Percentiles rank a stretch among this genome's conserved stretches.
phyloP scores from a whole-genome alignment of 2,329 filamentous ascomycete genomes.

The Fusarium sp. region DNA sequence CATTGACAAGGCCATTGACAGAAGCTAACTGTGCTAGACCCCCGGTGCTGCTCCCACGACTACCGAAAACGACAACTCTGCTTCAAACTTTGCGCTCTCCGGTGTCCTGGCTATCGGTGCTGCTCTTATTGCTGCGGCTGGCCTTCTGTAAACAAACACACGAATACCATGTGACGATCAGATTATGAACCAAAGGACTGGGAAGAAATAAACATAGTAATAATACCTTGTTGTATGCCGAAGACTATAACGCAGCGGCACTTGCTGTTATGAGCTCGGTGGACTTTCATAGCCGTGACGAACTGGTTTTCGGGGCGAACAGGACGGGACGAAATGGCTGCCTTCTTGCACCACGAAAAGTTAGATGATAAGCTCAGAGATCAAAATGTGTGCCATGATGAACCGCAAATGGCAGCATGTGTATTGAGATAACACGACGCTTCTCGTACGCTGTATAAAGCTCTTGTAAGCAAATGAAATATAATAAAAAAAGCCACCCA shows the following conservation, averaged over 20 bases:
- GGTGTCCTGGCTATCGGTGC: conserved; percentile 20
- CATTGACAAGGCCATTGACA: too few relatives aligned
- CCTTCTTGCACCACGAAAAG: too few relatives aligned
- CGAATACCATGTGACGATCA: neutral
- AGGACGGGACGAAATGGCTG: too few relatives aligned
- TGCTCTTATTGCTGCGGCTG: conserved; percentile 24
- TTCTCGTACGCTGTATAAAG: neutral
- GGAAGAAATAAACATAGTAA: neutral
- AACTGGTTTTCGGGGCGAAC: too few relatives aligned
- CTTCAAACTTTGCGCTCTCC: conserved; percentile 20
- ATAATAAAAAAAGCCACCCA: neutral
- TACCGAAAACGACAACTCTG: conserved; percentile 11
- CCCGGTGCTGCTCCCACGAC: conserved; percentile 19
- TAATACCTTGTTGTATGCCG: neutral
- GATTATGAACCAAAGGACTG: neutral
- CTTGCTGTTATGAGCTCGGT: too few relatives aligned
- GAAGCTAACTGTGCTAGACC: conserved; percentile 15
- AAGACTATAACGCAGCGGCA: neutral
- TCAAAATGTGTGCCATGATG: neutral
- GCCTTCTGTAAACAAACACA: conserved; percentile 20
- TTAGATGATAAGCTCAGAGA: too few relatives aligned
- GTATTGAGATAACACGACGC: neutral
- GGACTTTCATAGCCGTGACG: too few relatives aligned
- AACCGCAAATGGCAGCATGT: neutral
- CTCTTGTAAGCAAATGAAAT: neutral